Percentiles rank a stretch among this genome's conserved stretches.
Conservation (phyloP, 176 grass and related monocot genomes). For the Bonia amplexicaulis region DNA sequence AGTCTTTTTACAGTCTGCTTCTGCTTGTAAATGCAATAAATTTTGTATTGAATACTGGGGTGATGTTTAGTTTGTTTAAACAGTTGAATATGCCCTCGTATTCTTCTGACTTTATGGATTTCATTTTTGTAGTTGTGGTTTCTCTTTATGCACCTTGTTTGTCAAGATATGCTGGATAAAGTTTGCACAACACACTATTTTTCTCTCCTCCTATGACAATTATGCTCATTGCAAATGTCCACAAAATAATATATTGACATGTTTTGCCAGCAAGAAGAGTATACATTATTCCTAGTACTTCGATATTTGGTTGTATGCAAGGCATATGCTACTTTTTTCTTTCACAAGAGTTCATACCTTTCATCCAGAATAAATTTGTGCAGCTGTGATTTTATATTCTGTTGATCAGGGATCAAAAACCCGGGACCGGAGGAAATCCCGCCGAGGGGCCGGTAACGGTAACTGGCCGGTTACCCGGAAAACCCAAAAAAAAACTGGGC, state of each 20-base stretch:
- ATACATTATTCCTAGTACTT: not conserved
- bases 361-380: not conserved
- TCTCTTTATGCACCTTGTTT: not conserved
- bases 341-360: not conserved
- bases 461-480: too few relatives aligned
- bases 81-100: not conserved
- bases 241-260: not conserved
- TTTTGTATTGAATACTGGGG: not conserved
- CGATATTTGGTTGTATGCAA: not conserved
- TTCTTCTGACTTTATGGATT: not conserved
- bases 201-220: not conserved
- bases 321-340: not conserved
- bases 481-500: too few relatives aligned
- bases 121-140: not conserved
- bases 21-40: not conserved
- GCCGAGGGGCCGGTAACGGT: too few relatives aligned
- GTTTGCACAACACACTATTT: not conserved
- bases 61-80: slow-evolving; percentile 8
- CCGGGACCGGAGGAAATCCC: too few relatives aligned
- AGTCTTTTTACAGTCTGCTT: not conserved
- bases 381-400: not conserved
- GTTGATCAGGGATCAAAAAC: too few relatives aligned
- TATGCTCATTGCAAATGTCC: not conserved
- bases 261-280: not conserved
- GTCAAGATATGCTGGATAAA: not conserved